Evolutionary conservation across 768 basidiomycete genomes (phyloP), one percentile per base, ranked within the genome.

Genomic region (Stropharia rugosoannulata): DNA sequence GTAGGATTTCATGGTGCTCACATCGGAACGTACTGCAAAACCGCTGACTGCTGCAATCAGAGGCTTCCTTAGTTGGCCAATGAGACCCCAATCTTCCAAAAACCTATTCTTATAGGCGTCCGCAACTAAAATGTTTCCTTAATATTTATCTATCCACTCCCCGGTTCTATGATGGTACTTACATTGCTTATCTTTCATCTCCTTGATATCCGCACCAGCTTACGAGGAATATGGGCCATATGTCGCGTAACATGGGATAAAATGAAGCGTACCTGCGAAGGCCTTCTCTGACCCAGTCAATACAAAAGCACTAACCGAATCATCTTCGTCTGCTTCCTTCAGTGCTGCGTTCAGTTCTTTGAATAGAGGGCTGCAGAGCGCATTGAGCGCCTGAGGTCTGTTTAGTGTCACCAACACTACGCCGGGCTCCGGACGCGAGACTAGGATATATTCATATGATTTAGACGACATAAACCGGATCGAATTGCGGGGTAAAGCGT

Each of bases 171-270:
- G 19, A 52, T 18, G 42, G 5, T 35, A 72, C 84, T 66, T 65
- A 94, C 93, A 97, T 56, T 86, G 76, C 73, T 95, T 95, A 74
- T 95, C 92, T 72, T 94, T 95, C 96, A 98, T 98, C 74, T 98
- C 95, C 75, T 97, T 98, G 74, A 99, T 98, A 72, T 99, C 96
- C 18, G 96, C 96, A 2, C 96, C 95, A 64, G 95, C 95, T 94
- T 61, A 36, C 48, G 18, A 48, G 27, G 22, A 37, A 37, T 35
- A 27, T 48, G 9, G 38, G 18, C 16, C 41, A 50, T 45, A 35
- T 49, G 10, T 36, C 54, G 48, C 19, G 36, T n/a, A 19, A 18
- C 25, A 29, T 18, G 47, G 18, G 9, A 13, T 45, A 54, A 11
- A 53, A 25, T 32, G 7, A 44, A 13, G 73, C 87, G 57, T 64